Conservation (phyloP, 2,329 filamentous ascomycete species). For the Penicillium aurantiogriseum region DNA sequence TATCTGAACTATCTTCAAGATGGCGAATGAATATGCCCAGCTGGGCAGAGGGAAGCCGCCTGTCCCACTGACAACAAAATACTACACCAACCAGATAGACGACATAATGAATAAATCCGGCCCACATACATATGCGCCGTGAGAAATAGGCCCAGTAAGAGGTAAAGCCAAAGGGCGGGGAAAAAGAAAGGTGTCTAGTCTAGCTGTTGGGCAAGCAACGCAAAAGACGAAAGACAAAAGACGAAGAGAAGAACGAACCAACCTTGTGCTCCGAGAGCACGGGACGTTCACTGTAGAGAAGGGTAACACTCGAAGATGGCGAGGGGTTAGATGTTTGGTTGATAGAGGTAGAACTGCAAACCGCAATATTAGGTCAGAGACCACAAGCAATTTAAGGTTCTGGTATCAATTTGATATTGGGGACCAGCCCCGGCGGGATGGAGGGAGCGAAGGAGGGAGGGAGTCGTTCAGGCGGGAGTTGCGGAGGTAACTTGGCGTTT, state of each 20-base stretch:
- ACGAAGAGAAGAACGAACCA: slow-evolving; percentile 29
- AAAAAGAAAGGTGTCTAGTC: slow-evolving; percentile 5
- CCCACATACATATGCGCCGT: slow-evolving; percentile 7
- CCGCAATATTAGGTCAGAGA: slow-evolving; percentile 24
- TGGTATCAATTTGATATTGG: slow-evolving; percentile 17
- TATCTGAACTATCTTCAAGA: slow-evolving; percentile 21
- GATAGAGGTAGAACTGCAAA: slow-evolving; percentile 17
- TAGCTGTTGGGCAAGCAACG: slow-evolving; percentile 15
- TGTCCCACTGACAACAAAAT: slow-evolving; percentile 5
- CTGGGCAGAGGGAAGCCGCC: background rate
- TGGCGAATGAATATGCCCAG: slow-evolving; percentile 11
- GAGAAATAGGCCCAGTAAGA: slow-evolving; percentile 1
- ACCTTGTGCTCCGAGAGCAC: slow-evolving; percentile 34
- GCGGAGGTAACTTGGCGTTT: slow-evolving; percentile 38
- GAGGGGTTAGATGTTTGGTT: slow-evolving; percentile 4
- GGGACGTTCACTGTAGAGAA: slow-evolving; percentile 16
- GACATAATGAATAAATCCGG: slow-evolving; percentile 8
- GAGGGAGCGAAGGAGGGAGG: background rate
- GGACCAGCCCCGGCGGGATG: slow-evolving; percentile 33
- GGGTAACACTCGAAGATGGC: slow-evolving; percentile 16
- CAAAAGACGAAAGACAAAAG: slow-evolving; percentile 14
- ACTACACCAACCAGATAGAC: slow-evolving; percentile 14
- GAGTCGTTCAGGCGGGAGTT: slow-evolving; percentile 34
- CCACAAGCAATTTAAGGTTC: slow-evolving; percentile 5
- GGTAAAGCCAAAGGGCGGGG: slow-evolving; percentile 8